Evolutionary conservation across 169 alveolate species (phyloP), one percentile per base, ranked within the genome.

Genomic region (Cryptosporidium muris): DNA sequence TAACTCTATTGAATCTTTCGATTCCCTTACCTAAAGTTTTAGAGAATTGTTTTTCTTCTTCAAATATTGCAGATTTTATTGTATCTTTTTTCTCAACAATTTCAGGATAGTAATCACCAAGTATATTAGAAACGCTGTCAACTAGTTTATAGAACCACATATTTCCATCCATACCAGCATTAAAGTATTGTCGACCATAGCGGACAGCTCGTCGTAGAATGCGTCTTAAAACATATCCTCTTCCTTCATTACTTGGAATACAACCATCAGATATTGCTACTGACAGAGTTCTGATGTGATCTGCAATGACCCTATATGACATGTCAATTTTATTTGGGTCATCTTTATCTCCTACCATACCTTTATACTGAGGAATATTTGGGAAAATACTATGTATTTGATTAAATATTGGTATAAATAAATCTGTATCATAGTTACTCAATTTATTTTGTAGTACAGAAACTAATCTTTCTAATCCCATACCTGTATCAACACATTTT

Each of bases 401-500:
- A 34, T 89, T 92, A 81, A 95, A 92, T 43, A 95, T 90, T 12
- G 94, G 94, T 36, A 53, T 65, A 91, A 96, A 95, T 12, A 96
- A 81, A 80, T 96, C 99, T n/a, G 97, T 91, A 90, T 95, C 98
- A 85, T 96, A 96, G 92, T 96, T 96, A 82, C 96, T 91, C 11
- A 48, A 52, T 54, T 51, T 80, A 48, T 90, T 90, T 37, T 92
- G 95, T 47, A 95, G 88, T 14, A 95, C 94, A 36, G 98, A 94
- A 25, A 92, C 94, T 34, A 96, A 91, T 16, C 99, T 95, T 91
- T 96, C 99, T 66, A 96, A 81, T 36, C 99, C 99, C 97, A 95
- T 93, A 81, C 97, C 97, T 42, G 99, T 96, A 92, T 96, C 99
- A 34, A 96, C 97, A 89, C 97, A 94, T 14, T 95, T 94, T 51